phyloP scores from a whole-genome alignment of 163 green algal genomes.

The Chlamydomonas reinhardtii region DNA sequence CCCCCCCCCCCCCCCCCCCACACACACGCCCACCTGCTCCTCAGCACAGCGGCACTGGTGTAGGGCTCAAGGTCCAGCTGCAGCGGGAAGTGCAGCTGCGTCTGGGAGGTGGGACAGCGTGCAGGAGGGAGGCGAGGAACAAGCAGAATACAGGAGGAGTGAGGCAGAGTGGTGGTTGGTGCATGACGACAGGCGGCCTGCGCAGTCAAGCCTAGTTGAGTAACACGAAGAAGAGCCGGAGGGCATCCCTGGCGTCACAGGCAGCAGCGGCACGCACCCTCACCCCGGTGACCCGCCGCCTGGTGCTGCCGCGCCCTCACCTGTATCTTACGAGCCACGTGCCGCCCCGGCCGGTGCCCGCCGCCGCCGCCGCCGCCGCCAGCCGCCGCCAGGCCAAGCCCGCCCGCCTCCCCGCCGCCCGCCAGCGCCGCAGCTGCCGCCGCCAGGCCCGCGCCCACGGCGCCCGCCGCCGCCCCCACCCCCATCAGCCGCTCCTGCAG shows the following conservation, averaged over 20 bases:
- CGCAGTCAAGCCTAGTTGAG: too few relatives aligned
- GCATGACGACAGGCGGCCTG: too few relatives aligned
- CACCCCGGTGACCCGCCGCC: too few relatives aligned
- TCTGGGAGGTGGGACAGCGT: constrained; percentile 4
- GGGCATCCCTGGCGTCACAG: too few relatives aligned
- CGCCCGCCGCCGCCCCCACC: too few relatives aligned
- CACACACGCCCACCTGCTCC: constrained; percentile 31
- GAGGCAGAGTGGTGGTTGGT: too few relatives aligned
- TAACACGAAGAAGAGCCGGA: too few relatives aligned
- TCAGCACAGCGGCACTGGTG: constrained; percentile 73
- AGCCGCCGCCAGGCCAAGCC: neutral
- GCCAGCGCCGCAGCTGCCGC: too few relatives aligned
- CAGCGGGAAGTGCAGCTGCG: constrained; percentile 83
- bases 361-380: too few relatives aligned
- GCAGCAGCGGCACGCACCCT: too few relatives aligned
- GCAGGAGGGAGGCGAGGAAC: too few relatives aligned
- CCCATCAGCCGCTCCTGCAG: neutral
- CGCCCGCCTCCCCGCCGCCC: neutral
- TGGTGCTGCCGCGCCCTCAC: neutral
- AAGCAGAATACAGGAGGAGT: too few relatives aligned
- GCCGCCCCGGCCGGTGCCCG: neutral
- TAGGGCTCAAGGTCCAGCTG: constrained; percentile 89
- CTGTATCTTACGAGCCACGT: constrained; percentile 13
- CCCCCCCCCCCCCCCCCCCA: neutral
- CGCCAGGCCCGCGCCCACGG: neutral